Percentiles rank a stretch among this genome's conserved stretches.
Evolutionary conservation across 306 rosid genomes (phyloP).

Genomic region (Styphnolobium japonicum): DNA sequence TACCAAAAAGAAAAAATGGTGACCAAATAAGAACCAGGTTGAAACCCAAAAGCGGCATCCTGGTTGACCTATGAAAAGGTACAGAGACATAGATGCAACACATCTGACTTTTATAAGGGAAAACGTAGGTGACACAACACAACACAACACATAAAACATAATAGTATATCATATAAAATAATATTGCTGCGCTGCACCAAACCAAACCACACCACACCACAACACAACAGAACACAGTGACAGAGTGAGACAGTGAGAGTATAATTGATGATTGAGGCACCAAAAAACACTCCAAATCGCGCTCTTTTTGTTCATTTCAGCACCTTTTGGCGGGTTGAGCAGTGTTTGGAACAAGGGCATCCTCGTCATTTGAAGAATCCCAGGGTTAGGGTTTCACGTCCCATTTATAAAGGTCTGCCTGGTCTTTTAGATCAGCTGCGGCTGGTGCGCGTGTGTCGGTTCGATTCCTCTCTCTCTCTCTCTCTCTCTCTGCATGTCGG

Average conservation of each 20-base stretch:
- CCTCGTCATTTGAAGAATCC: conserved; percentile 16
- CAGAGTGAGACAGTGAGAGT: not conserved
- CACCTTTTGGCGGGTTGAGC: conserved; percentile 35
- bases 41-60: not conserved
- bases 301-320: conserved; percentile 40
- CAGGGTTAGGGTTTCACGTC: conserved; percentile 66
- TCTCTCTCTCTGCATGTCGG: conserved; percentile 24
- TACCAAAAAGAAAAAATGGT: not conserved
- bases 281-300: not conserved
- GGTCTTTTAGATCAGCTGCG: conserved; percentile 43
- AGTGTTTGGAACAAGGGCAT: conserved; percentile 21
- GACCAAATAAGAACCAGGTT: not conserved
- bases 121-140: not conserved
- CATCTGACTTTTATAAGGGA: not conserved
- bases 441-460: conserved; percentile 55
- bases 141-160: not conserved
- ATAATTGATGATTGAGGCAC: not conserved
- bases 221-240: too few relatives aligned
- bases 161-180: not conserved
- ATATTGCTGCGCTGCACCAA: not conserved
- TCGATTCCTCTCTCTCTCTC: conserved; percentile 26
- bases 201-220: too few relatives aligned
- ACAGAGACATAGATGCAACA: not conserved
- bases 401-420: conserved; percentile 30
- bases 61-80: not conserved